Evolutionary conservation across 1,139 yeast species (phyloP).

Genomic region (Candida gigantensis): DNA sequence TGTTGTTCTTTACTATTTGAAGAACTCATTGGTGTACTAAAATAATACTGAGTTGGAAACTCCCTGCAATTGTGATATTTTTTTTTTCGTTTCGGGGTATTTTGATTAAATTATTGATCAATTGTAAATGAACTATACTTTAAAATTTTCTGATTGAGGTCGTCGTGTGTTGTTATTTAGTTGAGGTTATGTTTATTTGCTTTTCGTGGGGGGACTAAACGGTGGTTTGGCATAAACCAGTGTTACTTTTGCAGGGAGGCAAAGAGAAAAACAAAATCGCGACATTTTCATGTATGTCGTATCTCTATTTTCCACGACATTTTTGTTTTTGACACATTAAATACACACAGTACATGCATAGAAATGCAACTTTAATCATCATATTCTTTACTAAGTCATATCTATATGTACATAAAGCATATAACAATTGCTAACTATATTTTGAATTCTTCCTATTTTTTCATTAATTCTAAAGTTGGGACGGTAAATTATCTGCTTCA

Average conservation of each 20-base stretch:
- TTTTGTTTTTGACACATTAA: background rate
- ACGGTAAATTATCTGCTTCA: constrained; percentile 28
- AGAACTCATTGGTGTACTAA: constrained; percentile 11
- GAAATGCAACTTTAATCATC: background rate
- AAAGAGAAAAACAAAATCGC: background rate
- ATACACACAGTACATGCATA: background rate
- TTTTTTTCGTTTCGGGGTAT: too few species aligned
- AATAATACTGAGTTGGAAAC: too few species aligned
- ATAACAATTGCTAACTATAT: too few species aligned
- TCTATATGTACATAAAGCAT: too few species aligned
- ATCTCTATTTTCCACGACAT: background rate
- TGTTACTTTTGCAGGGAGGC: too few species aligned
- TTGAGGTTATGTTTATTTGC: background rate
- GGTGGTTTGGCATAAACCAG: too few species aligned
- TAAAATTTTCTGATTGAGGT: too few species aligned
- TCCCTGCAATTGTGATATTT: too few species aligned
- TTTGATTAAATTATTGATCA: too few species aligned
- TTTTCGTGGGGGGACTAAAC: background rate
- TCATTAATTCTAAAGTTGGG: constrained; percentile 47
- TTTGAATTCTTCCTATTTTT: background rate
- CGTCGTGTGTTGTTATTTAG: too few species aligned
- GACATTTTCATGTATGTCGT: background rate
- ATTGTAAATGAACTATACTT: too few species aligned
- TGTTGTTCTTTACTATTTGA: constrained; percentile 10
- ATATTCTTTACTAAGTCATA: too few species aligned